Evolutionary conservation across 2,329 filamentous ascomycete genomes (phyloP), one percentile per base, ranked within the genome.

Genomic region (Biscogniauxia sp.): DNA sequence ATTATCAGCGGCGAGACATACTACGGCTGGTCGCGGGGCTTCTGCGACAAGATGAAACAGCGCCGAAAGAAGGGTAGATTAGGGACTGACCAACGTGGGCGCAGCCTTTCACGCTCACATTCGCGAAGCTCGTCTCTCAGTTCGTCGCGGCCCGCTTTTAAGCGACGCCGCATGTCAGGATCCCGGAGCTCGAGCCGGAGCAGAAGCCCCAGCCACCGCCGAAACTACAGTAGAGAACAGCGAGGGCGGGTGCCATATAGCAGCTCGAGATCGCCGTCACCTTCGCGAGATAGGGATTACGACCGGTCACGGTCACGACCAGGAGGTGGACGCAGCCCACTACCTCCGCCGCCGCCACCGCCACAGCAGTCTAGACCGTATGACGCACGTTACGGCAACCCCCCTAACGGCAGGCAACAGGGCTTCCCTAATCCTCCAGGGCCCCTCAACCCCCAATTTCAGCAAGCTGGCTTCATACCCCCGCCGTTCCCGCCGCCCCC

Each of bases 11-110:
- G 88, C 1, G 88, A 91, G 64, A 91, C 90, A 0, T 96, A 96
- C 73, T 96, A 96, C 72, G 93, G 92, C 62, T 96, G 93, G 93
- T 94, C 92, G 5, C 83, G 85, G 49, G 79, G 80, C 0, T 95
- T 96, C 67, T 96, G 91, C 72, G 82, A 91, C 66, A 90, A 89
- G 70, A 95, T 95, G 89, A 92, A 89, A 75, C 77, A 80, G 55
- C 79, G 83, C 45, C 75, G 72, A 26, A 77, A 72, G 52, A 67
- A 67, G 13, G 66, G 61, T 54, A 66, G 28, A 15, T 58, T 62
- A 5, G 65, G 63, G 5, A 62, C 65, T n/a, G 66, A 66, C 5
- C 62, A 54, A 52, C 68, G 69, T 17, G 64, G 67, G 5, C 72
- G 76, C 25, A 76, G 74, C 4, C 54, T 49, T 1, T 71, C 72